Conservation (phyloP, 2,329 filamentous ascomycete species). For the Claviceps humidiphila region DNA sequence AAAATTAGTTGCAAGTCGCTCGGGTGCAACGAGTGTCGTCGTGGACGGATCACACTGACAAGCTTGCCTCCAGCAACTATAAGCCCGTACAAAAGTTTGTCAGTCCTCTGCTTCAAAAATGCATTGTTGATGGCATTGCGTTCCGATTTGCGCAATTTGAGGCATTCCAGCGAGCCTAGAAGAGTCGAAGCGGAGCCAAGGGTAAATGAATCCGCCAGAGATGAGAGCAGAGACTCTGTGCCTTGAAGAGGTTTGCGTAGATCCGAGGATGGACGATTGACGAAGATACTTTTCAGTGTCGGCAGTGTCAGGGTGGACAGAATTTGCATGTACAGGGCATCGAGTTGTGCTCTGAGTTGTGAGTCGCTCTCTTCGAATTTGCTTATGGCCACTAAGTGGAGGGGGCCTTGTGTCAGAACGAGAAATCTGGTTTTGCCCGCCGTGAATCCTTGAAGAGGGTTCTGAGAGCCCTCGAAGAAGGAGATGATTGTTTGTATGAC, state of each 20-base stretch:
- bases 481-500: constrained; percentile 96
- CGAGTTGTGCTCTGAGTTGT: constrained; percentile 76
- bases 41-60: constrained; percentile 87
- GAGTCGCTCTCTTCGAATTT: constrained; percentile 82
- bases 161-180: constrained; percentile 79
- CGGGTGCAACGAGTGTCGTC: constrained; percentile 88
- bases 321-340: constrained; percentile 96
- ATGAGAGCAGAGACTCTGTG: constrained; percentile 81
- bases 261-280: constrained; percentile 83
- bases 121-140: constrained; percentile 76
- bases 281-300: constrained; percentile 74
- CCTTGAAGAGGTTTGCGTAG: constrained; percentile 80
- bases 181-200: constrained; percentile 80
- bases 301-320: constrained; percentile 88
- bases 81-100: constrained; percentile 78
- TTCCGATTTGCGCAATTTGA: constrained; percentile 83
- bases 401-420: constrained; percentile 67
- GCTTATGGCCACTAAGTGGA: constrained; percentile 91
- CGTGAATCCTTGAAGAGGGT: constrained; percentile 69
- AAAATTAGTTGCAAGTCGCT: constrained; percentile 94
- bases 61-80: constrained; percentile 86
- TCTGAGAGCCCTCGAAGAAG: constrained; percentile 73
- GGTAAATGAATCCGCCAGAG: constrained; percentile 88
- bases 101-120: constrained; percentile 64
- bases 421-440: constrained; percentile 82